Evolutionary conservation across 768 basidiomycete genomes (phyloP).

Genomic region (Kwoniella botswanensis): DNA sequence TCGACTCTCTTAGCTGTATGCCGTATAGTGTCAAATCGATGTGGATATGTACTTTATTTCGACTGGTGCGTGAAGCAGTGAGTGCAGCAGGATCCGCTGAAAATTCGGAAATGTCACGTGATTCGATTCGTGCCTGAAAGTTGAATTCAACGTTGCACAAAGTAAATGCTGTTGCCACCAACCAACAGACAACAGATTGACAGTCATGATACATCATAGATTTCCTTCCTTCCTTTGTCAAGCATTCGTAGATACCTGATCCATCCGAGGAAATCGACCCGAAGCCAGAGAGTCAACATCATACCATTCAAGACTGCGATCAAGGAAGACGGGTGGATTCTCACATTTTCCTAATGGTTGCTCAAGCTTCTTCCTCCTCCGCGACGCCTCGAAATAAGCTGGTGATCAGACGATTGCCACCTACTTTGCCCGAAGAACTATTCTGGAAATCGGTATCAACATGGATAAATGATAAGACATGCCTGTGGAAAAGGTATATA

Average conservation of each 20-base stretch:
- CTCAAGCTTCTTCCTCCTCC: constrained; percentile 18
- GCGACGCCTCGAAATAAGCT: constrained; percentile 64
- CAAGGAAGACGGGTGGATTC: too few species aligned
- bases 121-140: background rate
- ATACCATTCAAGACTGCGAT: too few species aligned
- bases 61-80: too few species aligned
- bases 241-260: background rate
- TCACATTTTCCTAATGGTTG: background rate
- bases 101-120: constrained; percentile 5
- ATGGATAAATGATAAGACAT: constrained; percentile 77
- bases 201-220: background rate
- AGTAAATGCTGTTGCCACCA: constrained; percentile 1
- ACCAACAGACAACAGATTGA: background rate
- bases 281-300: too few species aligned
- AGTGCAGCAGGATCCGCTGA: background rate
- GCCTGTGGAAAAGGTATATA: constrained; percentile 51
- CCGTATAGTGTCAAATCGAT: too few species aligned
- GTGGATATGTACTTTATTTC: too few species aligned
- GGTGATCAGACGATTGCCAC: constrained; percentile 83
- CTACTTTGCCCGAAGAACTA: constrained; percentile 85
- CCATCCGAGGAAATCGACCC: too few species aligned
- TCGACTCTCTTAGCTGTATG: too few species aligned
- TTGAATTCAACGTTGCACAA: constrained; percentile 1
- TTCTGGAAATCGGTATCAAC: constrained; percentile 89
- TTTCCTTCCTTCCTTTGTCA: background rate